A percentile compares a stretch with the other conserved stretches of the same genome.
phyloP scores from a whole-genome alignment of 352 stramenopile species.

The Pythium dissotocum region DNA sequence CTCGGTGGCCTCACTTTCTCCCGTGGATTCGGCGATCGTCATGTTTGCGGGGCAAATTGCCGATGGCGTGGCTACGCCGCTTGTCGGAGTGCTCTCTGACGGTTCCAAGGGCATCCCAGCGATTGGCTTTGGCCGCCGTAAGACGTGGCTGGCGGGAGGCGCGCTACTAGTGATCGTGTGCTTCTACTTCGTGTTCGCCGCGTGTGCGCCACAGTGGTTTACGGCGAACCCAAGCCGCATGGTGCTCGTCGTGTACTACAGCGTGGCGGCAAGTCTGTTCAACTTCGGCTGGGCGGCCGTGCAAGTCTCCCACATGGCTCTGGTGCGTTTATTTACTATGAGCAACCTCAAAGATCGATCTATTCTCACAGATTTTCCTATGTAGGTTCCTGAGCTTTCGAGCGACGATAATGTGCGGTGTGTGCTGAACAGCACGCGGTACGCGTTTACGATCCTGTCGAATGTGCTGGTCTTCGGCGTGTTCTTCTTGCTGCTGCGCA shows the following conservation, averaged over 20 bases:
- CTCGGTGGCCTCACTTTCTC: conserved; percentile 56
- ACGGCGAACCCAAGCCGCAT: conserved; percentile 48
- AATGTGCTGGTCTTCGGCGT: conserved; percentile 85
- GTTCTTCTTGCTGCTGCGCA: conserved; percentile 66
- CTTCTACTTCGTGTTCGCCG: conserved; percentile 85
- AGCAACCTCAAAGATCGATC: background rate
- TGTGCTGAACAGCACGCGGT: conserved; percentile 80
- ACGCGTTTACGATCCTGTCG: conserved; percentile 87
- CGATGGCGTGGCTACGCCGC: conserved; percentile 74
- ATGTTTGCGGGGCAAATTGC: conserved; percentile 89
- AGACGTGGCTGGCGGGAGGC: conserved; percentile 74
- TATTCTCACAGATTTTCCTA: background rate
- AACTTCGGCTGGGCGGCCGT: conserved; percentile 85
- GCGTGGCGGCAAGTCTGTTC: conserved; percentile 72
- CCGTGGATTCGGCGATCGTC: conserved; percentile 77
- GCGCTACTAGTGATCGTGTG: conserved; percentile 75
- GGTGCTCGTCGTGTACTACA: conserved; percentile 78
- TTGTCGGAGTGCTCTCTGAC: conserved; percentile 80
- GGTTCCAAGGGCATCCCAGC: conserved; percentile 56
- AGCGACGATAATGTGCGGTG: conserved; percentile 76
- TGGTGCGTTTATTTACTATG: conserved; percentile 39
- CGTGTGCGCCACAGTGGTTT: conserved; percentile 65
- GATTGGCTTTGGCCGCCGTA: conserved; percentile 70
- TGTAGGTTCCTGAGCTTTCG: conserved; percentile 72
- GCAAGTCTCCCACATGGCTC: conserved; percentile 86